phyloP scores from a whole-genome alignment of 345 rosid species.

The Aegle marmelos region DNA sequence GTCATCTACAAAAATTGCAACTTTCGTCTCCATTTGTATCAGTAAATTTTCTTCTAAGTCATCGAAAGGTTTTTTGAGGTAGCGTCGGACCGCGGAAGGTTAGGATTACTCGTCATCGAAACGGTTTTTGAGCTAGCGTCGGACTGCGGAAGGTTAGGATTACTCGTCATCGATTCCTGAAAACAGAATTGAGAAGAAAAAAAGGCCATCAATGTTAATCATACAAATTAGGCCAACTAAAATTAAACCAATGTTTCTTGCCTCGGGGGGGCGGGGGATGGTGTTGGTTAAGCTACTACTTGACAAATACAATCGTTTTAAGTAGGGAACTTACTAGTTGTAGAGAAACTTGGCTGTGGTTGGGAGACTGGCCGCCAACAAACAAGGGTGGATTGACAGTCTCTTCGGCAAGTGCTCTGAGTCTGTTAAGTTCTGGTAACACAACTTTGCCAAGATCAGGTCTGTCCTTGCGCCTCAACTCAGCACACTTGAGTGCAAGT shows the following conservation, averaged over 20 bases:
- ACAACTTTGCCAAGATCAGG: conserved; percentile 72
- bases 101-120: too few relatives aligned
- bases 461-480: conserved; percentile 75
- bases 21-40: too few relatives aligned
- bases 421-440: conserved; percentile 64
- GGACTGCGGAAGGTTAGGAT: conserved; percentile 2
- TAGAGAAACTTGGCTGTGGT: conserved; percentile 34
- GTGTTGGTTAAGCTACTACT: too few relatives aligned
- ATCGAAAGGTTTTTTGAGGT: not conserved
- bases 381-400: conserved; percentile 21
- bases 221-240: too few relatives aligned
- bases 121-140: not conserved
- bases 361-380: conserved; percentile 22
- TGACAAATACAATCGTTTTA: too few relatives aligned
- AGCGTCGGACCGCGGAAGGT: too few relatives aligned
- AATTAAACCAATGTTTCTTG: too few relatives aligned
- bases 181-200: not conserved
- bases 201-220: not conserved
- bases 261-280: rapidly evolving
- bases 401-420: conserved; percentile 63
- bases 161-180: conserved; percentile 4
- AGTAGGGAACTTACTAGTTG: conserved; percentile 24
- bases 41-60: not conserved
- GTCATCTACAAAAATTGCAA: conserved; percentile 1
- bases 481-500: conserved; percentile 66